A percentile compares a stretch with the other conserved stretches of the same genome.
phyloP scores from a whole-genome alignment of 306 rosid genomes.

The Prosopis cineraria region DNA sequence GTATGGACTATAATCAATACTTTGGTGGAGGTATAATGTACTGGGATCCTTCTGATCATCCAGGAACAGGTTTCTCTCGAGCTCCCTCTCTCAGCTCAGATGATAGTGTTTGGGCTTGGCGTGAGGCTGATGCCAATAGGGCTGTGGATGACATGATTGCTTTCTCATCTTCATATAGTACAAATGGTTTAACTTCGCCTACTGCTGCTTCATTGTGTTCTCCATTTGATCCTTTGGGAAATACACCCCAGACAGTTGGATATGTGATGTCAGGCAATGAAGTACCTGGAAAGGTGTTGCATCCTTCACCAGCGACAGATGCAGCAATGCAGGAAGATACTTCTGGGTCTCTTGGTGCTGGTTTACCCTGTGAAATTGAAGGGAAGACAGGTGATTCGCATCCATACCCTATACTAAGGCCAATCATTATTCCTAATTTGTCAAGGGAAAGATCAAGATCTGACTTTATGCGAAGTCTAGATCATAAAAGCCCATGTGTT shows the following conservation, averaged over 20 bases:
- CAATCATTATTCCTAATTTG: constrained; percentile 60
- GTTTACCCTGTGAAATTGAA: constrained; percentile 54
- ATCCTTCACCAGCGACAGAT: constrained; percentile 53
- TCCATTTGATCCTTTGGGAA: constrained; percentile 66
- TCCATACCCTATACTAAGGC: constrained; percentile 66
- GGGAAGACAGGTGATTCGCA: constrained; percentile 52
- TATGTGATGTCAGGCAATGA: constrained; percentile 64
- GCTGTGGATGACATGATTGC: constrained; percentile 84
- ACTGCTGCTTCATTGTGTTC: constrained; percentile 67
- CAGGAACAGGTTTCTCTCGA: constrained; percentile 66
- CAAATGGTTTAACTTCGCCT: constrained; percentile 70
- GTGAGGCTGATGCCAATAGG: constrained; percentile 70
- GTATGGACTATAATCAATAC: constrained; percentile 65
- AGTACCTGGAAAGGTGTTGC: constrained; percentile 56
- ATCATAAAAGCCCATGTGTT: constrained; percentile 64
- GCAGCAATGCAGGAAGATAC: constrained; percentile 51
- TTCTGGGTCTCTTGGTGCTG: constrained; percentile 45
- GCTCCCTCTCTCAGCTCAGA: constrained; percentile 81
- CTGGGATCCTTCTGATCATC: constrained; percentile 73
- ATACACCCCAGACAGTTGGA: constrained; percentile 60
- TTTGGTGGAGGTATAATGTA: constrained; percentile 81
- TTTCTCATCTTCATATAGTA: constrained; percentile 68
- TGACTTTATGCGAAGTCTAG: constrained; percentile 56
- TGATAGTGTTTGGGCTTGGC: constrained; percentile 82
- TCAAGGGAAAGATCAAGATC: constrained; percentile 64